Base-by-base conservation (phyloP, 768 basidiomycete genomes). In the Mycena chlorophos region DNA sequence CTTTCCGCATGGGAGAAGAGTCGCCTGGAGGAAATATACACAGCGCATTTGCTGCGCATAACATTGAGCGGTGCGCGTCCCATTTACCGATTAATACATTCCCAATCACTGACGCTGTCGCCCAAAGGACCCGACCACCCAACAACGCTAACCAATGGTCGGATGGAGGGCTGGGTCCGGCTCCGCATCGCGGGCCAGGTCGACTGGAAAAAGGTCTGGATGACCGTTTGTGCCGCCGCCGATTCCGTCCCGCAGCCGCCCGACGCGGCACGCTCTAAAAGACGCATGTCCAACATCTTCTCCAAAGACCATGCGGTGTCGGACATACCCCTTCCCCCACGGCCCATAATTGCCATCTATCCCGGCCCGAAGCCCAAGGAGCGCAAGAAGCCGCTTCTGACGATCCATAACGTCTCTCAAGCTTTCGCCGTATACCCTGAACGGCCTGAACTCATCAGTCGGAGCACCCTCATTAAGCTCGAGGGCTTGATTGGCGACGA, bases 351-450 rank as follows among this genome's bases (percentile, higher is more conserved):
- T 40, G 75, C 81, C 13, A 80, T 94, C 68, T 91, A 77, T 57
- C 56, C 71, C 1, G 83, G 84, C 3, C 76, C 78, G 14, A 91
- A 88, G 71, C 79, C 82, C 5, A 91, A 87, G 66, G 89, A 92
- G 63, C 83, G 76, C 70, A 91, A 84, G 72, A 85, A 80, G 62
- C 70, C 91, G 0, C 65, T 93, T 3, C 70, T 96, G 58, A 88
- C 88, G 0, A 72, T 96, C 55, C 77, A 72, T 28, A 72, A 83
- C 38, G 78, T 94, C 50, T 83, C 87, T 0, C 92, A 97, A 72
- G 91, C 88, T 17, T 97, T 94, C 66, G 91, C 92, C 2, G 92
- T 99, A 8, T 99, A 94, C 68, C 96, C 96, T 1, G 96, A 98
- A 68, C 83, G 92, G n/a, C 91, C 92, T 10, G 91, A 94, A 62